phyloP scores from a whole-genome alignment of 23 red algal genomes.

The Gracilaria caudata region DNA sequence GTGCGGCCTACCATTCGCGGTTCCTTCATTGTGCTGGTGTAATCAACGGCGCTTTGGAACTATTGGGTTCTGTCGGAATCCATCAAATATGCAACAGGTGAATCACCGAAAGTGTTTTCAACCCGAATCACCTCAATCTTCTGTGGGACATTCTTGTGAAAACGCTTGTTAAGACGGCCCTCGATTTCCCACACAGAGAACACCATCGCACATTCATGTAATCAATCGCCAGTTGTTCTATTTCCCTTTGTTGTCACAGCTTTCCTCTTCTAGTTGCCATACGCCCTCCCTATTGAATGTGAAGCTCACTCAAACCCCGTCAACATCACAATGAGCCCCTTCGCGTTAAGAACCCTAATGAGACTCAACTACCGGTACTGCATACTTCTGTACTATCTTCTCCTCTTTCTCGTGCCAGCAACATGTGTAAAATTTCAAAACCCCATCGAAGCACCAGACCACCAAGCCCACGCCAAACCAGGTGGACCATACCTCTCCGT shows the following conservation, averaged over 20 bases:
- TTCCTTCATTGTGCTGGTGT: not conserved
- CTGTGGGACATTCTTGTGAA: too few relatives aligned
- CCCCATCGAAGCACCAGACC: constrained; percentile 46
- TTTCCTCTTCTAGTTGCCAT: constrained; percentile 4
- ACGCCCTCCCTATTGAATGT: not conserved
- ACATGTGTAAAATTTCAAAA: constrained; percentile 24
- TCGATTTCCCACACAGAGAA: not conserved
- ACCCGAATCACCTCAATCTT: not conserved
- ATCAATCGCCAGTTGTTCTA: not conserved
- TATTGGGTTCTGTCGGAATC: not conserved
- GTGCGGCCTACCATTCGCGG: not conserved
- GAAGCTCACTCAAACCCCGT: not conserved
- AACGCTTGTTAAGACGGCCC: too few relatives aligned
- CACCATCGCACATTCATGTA: not conserved
- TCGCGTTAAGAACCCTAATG: constrained; percentile 1
- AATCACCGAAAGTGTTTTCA: not conserved
- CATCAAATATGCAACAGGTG: not conserved
- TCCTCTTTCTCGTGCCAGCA: not conserved
- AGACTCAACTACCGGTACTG: constrained; percentile 5
- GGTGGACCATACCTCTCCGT: constrained; percentile 44
- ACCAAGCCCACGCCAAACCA: constrained; percentile 73
- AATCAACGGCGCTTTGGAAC: too few relatives aligned
- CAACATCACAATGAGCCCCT: not conserved
- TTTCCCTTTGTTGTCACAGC: not conserved
- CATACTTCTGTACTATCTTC: constrained; percentile 33